phyloP scores from a whole-genome alignment of 805 yeast species.

The Pichia exigua region DNA sequence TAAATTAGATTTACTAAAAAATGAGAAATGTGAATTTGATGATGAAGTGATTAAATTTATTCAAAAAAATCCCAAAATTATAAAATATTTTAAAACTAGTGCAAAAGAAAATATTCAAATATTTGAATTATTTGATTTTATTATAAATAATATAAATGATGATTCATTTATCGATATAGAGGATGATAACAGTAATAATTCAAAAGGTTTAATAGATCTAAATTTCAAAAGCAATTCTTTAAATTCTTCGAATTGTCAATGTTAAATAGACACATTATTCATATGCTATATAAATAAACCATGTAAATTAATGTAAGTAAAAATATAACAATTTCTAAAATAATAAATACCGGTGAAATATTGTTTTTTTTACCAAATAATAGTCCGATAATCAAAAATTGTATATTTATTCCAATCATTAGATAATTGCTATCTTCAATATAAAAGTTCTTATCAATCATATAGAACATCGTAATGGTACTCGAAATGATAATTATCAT shows the following conservation, averaged over 20 bases:
- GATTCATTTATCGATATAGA: constrained; percentile 20
- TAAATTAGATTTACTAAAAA: constrained; percentile 54
- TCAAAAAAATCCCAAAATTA: constrained; percentile 12
- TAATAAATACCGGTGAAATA: background rate
- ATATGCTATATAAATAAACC: background rate
- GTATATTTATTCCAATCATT: background rate
- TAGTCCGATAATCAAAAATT: constrained; percentile 1
- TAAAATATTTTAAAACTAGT: constrained; percentile 40
- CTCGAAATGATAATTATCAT: background rate
- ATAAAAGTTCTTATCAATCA: background rate
- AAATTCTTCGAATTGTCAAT: constrained; percentile 14
- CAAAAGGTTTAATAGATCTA: constrained; percentile 20
- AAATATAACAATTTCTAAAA: background rate
- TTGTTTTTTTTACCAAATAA: background rate
- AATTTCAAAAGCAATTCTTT: constrained; percentile 11
- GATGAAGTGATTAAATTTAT: constrained; percentile 19
- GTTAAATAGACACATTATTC: constrained; percentile 6
- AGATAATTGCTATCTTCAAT: background rate
- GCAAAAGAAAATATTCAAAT: constrained; percentile 69
- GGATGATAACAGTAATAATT: constrained; percentile 10
- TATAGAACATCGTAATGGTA: background rate
- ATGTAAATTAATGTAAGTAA: background rate
- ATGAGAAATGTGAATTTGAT: constrained; percentile 17
- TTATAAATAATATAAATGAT: constrained; percentile 24
- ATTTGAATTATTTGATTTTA: constrained; percentile 32